Evolutionary conservation across 108 stramenopile genomes (phyloP), one percentile per base, ranked within the genome.

Genomic region (Schizochytrium sp.): DNA sequence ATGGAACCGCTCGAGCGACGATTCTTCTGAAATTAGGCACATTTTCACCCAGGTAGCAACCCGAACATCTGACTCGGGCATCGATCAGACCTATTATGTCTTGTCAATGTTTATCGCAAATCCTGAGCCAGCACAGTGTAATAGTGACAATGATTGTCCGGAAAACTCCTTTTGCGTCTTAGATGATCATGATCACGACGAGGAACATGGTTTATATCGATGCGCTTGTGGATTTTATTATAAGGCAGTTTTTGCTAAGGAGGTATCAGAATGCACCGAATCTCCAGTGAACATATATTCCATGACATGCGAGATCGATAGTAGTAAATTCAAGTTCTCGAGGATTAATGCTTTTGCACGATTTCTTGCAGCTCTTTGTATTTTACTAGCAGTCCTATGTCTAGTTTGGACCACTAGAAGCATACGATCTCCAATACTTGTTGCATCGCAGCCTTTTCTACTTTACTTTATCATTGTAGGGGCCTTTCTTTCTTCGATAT

Each of bases 141-240:
- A 7, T 44, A 69, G 42, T 8, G 64, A 69, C 28, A 44, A 7
- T 1, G 64, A 69, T 7, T 69, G 64, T 15, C 64, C 64, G 0
- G 64, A 69, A 44, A 69, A 69, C 44, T 38, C 64, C 19, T 69
- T 44, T 38, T 69, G 64, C 28, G 64, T 69, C 2, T 38, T 44
- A 7, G 64, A 3, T 8, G 64, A 69, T 44, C 64, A 8, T 13
- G 64, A 44, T 44, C 0, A 69, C 64, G 12, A 7, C 12, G 28
- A 38, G 28, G 28, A 28, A 28, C 28, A 28, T 28, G 28, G 28
- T 28, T 28, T 28, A 28, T 28, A 28, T 7, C 64, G 64, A 38
- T 69, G 64, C 64, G 44, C 64, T 38, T 69, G 64, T 15, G 64
- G 64, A 69, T 69, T 69, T 2, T 69, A 69, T 44, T 69, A 69